Conservation (phyloP, 1,139 yeast genomes). For the Geotrichum bryndzae region DNA sequence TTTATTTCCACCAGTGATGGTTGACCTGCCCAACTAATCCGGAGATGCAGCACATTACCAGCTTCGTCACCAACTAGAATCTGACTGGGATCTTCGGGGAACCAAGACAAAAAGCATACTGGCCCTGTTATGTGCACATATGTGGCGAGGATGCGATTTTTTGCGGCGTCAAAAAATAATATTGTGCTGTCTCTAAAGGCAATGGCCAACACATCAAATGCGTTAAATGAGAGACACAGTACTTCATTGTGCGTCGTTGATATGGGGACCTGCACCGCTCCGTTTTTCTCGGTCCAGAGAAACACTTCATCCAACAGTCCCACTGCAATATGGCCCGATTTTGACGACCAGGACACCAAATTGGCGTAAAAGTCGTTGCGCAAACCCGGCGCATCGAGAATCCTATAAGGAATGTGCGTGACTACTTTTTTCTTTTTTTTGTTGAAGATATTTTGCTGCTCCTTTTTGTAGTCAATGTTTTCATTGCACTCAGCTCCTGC, state of each 20-base stretch:
- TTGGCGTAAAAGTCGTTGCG: conserved; percentile 79
- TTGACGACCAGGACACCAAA: conserved; percentile 65
- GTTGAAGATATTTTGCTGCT: not conserved
- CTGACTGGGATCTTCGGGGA: conserved; percentile 36
- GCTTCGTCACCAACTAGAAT: conserved; percentile 64
- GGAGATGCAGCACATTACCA: conserved; percentile 47
- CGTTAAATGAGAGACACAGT: conserved; percentile 47
- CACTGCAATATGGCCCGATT: conserved; percentile 50
- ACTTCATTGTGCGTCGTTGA: conserved; percentile 34
- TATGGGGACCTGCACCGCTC: conserved; percentile 34
- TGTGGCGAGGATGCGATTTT: conserved; percentile 26
- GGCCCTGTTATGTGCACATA: conserved; percentile 37
- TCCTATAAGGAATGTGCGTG: conserved; percentile 39
- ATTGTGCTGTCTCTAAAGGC: conserved; percentile 54
- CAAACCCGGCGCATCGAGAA: conserved; percentile 68
- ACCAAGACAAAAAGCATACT: conserved; percentile 62
- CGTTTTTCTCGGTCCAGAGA: conserved; percentile 56
- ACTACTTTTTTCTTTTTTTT: conserved; percentile 7
- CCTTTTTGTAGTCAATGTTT: not conserved
- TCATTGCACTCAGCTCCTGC: conserved; percentile 12
- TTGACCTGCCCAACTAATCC: conserved; percentile 33
- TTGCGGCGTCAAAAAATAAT: conserved; percentile 37
- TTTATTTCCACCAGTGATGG: conserved; percentile 16
- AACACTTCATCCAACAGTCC: conserved; percentile 60
- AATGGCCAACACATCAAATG: conserved; percentile 45